These are phyloP conservation scores for Dendrocalamus latiflorus DNA, from an alignment of 202 grass and related monocot species.

Conservation along the genomic window DNA sequence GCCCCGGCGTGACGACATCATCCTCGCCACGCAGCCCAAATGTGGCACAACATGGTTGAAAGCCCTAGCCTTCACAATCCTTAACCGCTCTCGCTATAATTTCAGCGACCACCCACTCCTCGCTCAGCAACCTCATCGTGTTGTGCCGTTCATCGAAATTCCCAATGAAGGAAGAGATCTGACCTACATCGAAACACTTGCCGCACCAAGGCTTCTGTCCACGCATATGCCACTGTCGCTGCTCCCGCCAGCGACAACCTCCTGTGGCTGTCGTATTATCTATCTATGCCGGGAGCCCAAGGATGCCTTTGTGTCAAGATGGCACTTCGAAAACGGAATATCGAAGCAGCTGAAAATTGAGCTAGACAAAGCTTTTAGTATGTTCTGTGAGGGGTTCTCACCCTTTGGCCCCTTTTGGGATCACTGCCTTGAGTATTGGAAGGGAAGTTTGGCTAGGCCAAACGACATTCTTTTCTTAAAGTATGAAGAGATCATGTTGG, in stretches of 20 bases:
- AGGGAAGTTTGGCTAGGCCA: neutral
- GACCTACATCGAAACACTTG: neutral
- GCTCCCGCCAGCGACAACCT: neutral
- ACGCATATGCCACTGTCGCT: neutral
- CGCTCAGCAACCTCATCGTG: neutral
- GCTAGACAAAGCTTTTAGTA: neutral
- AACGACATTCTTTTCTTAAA: neutral
- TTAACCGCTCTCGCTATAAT: neutral
- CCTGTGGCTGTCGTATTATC: neutral
- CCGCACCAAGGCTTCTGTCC: neutral
- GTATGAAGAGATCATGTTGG: neutral
- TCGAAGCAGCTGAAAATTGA: no score
- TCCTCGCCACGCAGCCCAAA: neutral
- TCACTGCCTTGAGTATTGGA: neutral
- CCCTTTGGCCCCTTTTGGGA: neutral
- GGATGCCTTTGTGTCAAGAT: neutral
- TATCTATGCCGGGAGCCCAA: conserved; percentile 12
- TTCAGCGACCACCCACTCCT: neutral
- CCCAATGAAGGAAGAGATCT: neutral
- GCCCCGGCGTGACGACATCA: neutral
- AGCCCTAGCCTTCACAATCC: neutral
- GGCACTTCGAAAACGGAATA: neutral
- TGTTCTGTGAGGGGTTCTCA: neutral
- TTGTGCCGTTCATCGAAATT: conserved; percentile 10
- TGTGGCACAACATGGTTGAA: conserved; percentile 7